These are phyloP conservation scores for Pyrenochaeta sp. DNA, from an alignment of 2,329 filamentous ascomycete species.

Conservation along the genomic window DNA sequence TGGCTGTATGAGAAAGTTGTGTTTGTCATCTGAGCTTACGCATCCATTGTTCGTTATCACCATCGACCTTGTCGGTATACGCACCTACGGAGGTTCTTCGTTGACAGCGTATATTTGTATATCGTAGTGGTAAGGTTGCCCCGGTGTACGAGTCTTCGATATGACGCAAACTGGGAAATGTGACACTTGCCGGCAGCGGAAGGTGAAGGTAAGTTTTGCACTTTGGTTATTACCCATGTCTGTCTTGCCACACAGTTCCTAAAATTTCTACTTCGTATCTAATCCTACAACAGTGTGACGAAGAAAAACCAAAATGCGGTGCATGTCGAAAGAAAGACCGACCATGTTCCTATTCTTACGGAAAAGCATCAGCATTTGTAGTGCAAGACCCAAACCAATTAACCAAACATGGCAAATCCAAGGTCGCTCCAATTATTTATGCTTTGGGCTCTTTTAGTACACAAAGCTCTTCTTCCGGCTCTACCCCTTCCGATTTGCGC, in stretches of 20 bases:
- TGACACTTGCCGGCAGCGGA: constrained; percentile 38
- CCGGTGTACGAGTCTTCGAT: too few relatives aligned
- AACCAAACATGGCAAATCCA: constrained; percentile 38
- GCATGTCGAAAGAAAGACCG: constrained; percentile 38
- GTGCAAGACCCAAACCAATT: constrained; percentile 37
- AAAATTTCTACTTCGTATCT: constrained; percentile 6
- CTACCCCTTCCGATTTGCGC: constrained; percentile 18
- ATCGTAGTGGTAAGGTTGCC: too few relatives aligned
- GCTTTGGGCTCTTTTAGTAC: constrained; percentile 10
- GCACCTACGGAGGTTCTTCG: too few relatives aligned
- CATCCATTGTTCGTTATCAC: too few relatives aligned
- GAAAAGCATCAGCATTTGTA: constrained; percentile 34
- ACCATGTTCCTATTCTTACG: constrained; percentile 36
- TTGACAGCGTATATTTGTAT: too few relatives aligned
- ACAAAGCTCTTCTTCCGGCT: not conserved
- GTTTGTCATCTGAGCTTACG: too few relatives aligned
- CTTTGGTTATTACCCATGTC: too few relatives aligned
- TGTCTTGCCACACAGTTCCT: not conserved
- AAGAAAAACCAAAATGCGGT: constrained; percentile 36
- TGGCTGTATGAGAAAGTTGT: too few relatives aligned
- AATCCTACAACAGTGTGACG: constrained; percentile 32
- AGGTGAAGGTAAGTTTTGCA: constrained; percentile 35
- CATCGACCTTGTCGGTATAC: too few relatives aligned
- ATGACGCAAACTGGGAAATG: constrained; percentile 45
- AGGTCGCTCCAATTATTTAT: constrained; percentile 19